phyloP scores from a whole-genome alignment of 148 eudicot genomes.

The Euryodendron excelsum region DNA sequence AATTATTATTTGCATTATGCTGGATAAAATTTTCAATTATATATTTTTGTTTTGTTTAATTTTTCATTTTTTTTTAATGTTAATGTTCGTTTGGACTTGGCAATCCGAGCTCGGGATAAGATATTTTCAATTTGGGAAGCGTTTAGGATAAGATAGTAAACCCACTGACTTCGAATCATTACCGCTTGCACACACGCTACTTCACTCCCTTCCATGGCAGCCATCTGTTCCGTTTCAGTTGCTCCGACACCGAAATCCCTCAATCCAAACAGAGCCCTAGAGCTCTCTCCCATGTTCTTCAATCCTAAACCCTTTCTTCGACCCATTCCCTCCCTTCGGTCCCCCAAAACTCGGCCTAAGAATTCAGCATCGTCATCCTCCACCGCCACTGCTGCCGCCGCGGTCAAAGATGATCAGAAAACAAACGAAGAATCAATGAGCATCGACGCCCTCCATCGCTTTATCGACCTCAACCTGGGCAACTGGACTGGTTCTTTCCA shows the following conservation, averaged over 20 bases:
- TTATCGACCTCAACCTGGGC: slow-evolving; percentile 67
- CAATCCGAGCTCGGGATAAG: too few species aligned
- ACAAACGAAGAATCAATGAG: slow-evolving; percentile 40
- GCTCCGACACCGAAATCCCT: slow-evolving; percentile 19
- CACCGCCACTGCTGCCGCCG: background rate
- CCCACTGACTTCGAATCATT: too few species aligned
- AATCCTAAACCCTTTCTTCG: background rate
- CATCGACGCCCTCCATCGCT: slow-evolving; percentile 55
- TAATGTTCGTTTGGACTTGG: too few species aligned
- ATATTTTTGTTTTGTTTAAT: too few species aligned
- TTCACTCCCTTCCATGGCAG: slow-evolving; percentile 27
- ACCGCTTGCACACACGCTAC: too few species aligned
- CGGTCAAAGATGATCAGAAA: slow-evolving; percentile 7
- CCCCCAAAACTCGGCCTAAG: slow-evolving; percentile 15
- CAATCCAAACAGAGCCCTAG: slow-evolving; percentile 7
- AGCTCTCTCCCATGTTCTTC: background rate
- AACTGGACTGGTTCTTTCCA: slow-evolving; percentile 73
- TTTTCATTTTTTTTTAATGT: too few species aligned
- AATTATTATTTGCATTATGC: too few species aligned
- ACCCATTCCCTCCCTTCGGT: background rate
- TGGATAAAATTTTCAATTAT: too few species aligned
- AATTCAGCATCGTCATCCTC: slow-evolving; percentile 5
- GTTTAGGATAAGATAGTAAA: too few species aligned
- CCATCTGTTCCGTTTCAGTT: slow-evolving; percentile 29
- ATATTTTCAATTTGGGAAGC: too few species aligned